A percentile compares a stretch with the other conserved stretches of the same genome.
These are phyloP conservation scores for Fusarium secorum DNA, from an alignment of 2,329 filamentous ascomycete species.

Conservation along the genomic window DNA sequence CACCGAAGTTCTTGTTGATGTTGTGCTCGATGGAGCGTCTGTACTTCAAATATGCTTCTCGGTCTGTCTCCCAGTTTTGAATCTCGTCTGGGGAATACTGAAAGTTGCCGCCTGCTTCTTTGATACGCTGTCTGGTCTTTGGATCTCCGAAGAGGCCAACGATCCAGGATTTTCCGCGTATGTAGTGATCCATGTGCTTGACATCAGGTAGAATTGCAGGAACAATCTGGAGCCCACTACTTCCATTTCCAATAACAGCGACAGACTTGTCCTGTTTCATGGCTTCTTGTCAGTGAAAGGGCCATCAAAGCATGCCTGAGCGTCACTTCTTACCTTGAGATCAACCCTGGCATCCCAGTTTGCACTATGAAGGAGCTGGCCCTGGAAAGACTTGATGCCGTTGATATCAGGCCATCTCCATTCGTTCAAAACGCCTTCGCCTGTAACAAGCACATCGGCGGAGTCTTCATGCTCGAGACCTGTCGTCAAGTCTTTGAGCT, in stretches of 20 bases:
- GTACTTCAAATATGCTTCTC: slow-evolving; percentile 6
- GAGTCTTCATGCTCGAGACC: background rate
- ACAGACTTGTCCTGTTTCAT: background rate
- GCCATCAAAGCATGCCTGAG: fast-evolving
- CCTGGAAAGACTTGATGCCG: background rate
- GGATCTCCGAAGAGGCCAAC: slow-evolving; percentile 5
- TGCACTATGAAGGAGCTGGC: background rate
- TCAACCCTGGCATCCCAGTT: slow-evolving; percentile 3
- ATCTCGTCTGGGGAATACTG: background rate
- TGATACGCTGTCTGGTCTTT: background rate
- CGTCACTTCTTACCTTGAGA: background rate
- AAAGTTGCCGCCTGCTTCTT: slow-evolving; percentile 4
- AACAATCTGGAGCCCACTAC: slow-evolving; percentile 14
- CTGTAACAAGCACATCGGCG: background rate
- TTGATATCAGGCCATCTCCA: slow-evolving; percentile 14
- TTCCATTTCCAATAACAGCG: slow-evolving; percentile 6
- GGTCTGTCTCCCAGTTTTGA: background rate
- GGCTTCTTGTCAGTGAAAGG: fast-evolving
- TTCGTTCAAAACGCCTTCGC: slow-evolving; percentile 14
- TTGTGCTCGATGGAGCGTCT: slow-evolving; percentile 3
- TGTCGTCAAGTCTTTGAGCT: slow-evolving; percentile 2
- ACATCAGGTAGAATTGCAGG: background rate
- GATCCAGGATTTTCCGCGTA: slow-evolving; percentile 5
- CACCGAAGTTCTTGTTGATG: slow-evolving; percentile 15
- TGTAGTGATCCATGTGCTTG: slow-evolving; percentile 19